These are phyloP conservation scores for Erodium trifolium DNA, from an alignment of 441 rosid genomes.

Conservation along the genomic window DNA sequence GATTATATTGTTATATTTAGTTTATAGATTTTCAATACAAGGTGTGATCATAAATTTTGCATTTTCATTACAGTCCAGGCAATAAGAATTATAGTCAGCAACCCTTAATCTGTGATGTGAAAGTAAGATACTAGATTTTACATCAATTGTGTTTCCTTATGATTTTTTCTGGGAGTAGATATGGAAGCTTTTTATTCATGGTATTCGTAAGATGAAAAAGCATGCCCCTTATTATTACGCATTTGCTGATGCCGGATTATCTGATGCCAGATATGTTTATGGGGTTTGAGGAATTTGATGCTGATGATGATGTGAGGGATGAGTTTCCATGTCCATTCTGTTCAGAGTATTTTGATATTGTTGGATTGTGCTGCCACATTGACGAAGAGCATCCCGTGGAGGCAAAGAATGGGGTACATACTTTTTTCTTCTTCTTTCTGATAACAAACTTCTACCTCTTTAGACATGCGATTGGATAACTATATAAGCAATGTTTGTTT, in stretches of 20 bases:
- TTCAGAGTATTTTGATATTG: conserved; percentile 76
- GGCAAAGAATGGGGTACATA: conserved; percentile 75
- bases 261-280: conserved; percentile 32
- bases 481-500: neutral
- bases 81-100: neutral
- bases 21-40: neutral
- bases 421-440: neutral
- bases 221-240: conserved; percentile 18
- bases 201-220: conserved; percentile 3
- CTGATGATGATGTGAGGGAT: conserved; percentile 80
- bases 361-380: conserved; percentile 88
- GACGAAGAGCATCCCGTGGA: conserved; percentile 29
- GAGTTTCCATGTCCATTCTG: conserved; percentile 97
- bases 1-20: neutral
- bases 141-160: neutral
- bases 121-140: neutral
- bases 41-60: neutral
- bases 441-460: neutral
- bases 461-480: neutral
- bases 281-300: conserved; percentile 50
- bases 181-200: neutral
- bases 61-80: conserved; percentile 4
- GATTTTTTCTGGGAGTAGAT: too few relatives aligned
- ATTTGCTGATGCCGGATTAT: conserved; percentile 17
- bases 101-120: neutral